These are phyloP conservation scores for Picea mariana DNA, from an alignment of 83 land plant species.

Conservation along the genomic window DNA sequence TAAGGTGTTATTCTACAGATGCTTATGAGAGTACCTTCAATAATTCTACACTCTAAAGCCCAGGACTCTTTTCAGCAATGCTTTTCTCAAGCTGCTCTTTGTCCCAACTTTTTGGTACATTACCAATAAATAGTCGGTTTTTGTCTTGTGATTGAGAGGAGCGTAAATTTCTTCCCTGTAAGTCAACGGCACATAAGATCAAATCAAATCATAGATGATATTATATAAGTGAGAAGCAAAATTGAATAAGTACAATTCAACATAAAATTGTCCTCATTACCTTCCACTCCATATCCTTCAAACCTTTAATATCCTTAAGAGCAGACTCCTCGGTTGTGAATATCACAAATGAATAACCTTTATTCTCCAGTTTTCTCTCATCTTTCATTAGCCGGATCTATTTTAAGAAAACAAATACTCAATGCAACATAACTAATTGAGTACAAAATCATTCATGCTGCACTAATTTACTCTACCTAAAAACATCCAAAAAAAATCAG, in stretches of 20 bases:
- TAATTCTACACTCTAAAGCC: constrained; percentile 63
- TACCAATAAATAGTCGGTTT: constrained; percentile 80
- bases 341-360: constrained; percentile 93
- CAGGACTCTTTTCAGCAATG: constrained; percentile 69
- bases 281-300: constrained; percentile 74
- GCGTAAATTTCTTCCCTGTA: constrained; percentile 75
- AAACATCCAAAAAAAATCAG: not conserved
- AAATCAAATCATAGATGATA: not conserved
- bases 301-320: constrained; percentile 70
- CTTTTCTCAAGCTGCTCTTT: constrained; percentile 70
- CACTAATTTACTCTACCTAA: not conserved
- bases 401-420: not conserved
- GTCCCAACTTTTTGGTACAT: constrained; percentile 79
- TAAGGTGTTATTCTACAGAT: not conserved
- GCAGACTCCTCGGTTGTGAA: constrained; percentile 77
- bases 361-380: constrained; percentile 73
- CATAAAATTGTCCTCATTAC: constrained; percentile 37
- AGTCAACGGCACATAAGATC: not conserved
- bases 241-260: not conserved
- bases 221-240: not conserved
- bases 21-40: constrained; percentile 57
- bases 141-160: constrained; percentile 88
- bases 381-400: constrained; percentile 91
- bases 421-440: not conserved
- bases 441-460: not conserved